These are phyloP conservation scores for Colletotrichum camelliae DNA, from an alignment of 2,329 filamentous ascomycete genomes.

Conservation along the genomic window DNA sequence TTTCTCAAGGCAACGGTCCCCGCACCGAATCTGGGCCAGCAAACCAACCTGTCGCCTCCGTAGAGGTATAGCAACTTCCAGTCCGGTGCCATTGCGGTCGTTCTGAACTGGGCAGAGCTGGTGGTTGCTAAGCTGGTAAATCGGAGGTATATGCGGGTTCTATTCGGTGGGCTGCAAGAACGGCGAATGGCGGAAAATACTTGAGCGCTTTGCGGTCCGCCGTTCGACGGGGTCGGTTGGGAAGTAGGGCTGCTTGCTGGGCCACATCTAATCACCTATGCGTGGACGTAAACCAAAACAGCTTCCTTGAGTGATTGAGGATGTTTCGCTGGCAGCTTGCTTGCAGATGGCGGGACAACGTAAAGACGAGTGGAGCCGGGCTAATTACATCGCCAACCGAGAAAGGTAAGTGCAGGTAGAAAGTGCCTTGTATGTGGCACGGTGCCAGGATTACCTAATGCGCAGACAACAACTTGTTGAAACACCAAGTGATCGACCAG, in stretches of 20 bases:
- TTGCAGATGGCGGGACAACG: neutral
- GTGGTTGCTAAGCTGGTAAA: neutral
- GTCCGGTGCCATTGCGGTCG: conserved; percentile 5
- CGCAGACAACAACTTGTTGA: neutral
- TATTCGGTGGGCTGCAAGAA: neutral
- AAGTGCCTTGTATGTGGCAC: neutral
- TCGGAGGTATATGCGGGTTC: neutral
- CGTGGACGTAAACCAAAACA: neutral
- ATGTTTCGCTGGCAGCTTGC: neutral
- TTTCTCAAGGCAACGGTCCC: neutral
- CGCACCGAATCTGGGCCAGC: neutral
- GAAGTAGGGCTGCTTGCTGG: neutral
- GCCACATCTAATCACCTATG: neutral
- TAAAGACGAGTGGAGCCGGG: neutral
- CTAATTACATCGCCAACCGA: neutral
- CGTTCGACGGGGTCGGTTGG: neutral
- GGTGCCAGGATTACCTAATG: neutral
- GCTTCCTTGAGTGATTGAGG: neutral
- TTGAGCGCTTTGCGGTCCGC: neutral
- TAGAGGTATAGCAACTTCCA: conserved; percentile 38
- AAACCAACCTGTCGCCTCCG: conserved; percentile 43
- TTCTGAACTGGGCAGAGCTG: neutral
- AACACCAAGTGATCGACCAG: neutral
- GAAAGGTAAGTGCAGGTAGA: neutral
- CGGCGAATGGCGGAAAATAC: neutral